Base-by-base conservation (phyloP, 2,329 filamentous ascomycete species). In the Aphanoascus verrucosus region DNA sequence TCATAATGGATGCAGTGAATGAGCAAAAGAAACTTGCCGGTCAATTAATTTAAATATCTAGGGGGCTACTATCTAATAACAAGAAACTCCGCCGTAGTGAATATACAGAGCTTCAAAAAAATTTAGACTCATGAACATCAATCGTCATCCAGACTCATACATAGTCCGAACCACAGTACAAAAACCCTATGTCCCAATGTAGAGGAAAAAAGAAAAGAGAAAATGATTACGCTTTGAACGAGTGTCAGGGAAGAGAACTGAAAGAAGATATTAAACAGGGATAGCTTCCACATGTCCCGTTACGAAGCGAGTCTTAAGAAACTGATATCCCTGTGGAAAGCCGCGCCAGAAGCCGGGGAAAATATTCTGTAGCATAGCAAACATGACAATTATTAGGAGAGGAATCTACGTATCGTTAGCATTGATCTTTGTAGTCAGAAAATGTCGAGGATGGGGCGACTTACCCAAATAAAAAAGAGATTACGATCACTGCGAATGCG, bases 391-490 rank as follows among this genome's bases (percentile, higher is more conserved):
- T 56, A 74, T 61, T 47, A 76, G 64, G 56, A 76, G 65, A 55
- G 74, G 74, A 61, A 76, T 74, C 74, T 72, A 9, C 23, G 55
- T 65, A 67, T 56, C 59, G 54, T 31, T 35, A 23, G 37, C 6
- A 49, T 11, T 4, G 28, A 19, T 38, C 14, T 40, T 32, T 1
- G 17, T 28, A 56, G 32, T 44, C 17, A 23, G 20, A 41, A n/a
- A 43, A 3, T 5, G 8, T n/a, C 20, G 5, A 2, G n/a, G 5
- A 31, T 35, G 12, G 7, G 19, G 7, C 6, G 31, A 66, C 73
- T 67, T 68, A 77, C 74, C 75, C 75, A 78, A 58, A 78, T 66
- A 61, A 76, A 75, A 62, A 75, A 77, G n/a, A 77, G 65, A 57
- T 77, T 77, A 54, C 72, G 67, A 59, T 78, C 75, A 54, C 69